Conservation (phyloP, 2,329 filamentous ascomycete genomes). For the Tolypocladium pustulatum region DNA sequence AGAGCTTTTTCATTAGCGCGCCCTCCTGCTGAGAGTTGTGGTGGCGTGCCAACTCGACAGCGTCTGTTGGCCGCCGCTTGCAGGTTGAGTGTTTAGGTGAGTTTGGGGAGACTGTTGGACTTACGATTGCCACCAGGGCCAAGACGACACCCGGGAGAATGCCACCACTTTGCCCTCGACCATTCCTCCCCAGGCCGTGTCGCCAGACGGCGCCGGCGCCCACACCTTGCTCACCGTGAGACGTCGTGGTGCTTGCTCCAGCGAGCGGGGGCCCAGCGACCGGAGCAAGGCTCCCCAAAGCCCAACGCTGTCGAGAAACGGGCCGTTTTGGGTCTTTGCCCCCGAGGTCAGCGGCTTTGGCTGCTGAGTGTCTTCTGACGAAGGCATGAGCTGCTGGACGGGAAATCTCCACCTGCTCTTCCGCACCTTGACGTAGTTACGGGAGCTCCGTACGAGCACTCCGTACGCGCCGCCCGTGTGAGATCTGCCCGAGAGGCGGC, state of each 20-base stretch:
- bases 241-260: background rate
- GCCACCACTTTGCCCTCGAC: background rate
- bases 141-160: background rate
- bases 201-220: background rate
- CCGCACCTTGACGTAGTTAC: background rate
- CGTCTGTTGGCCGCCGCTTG: too few relatives aligned
- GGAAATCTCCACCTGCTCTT: background rate
- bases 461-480: background rate
- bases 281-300: background rate
- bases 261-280: background rate
- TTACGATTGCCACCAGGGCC: background rate
- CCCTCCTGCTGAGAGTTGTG: background rate
- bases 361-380: background rate
- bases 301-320: background rate
- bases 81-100: too few relatives aligned
- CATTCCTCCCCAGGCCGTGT: background rate
- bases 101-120: background rate
- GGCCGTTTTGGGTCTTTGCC: background rate
- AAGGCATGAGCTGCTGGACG: background rate
- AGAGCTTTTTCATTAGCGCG: background rate
- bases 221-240: background rate
- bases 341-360: background rate
- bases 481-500: background rate
- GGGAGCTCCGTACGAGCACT: background rate
- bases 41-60: background rate